phyloP scores from a whole-genome alignment of 2,329 filamentous ascomycete genomes.

The Neodidymelliopsis sp. region DNA sequence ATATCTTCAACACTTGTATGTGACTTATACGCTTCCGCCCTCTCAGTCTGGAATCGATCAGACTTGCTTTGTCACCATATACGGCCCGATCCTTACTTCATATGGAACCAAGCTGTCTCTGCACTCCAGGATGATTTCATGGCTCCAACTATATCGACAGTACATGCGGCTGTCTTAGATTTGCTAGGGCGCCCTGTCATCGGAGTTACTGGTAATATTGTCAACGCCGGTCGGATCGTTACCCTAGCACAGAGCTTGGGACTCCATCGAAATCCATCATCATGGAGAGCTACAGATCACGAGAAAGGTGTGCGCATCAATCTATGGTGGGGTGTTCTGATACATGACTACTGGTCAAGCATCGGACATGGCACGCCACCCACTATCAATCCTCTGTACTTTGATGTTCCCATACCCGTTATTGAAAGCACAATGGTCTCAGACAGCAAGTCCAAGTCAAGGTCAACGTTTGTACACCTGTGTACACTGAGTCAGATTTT shows the following conservation, averaged over 20 bases:
- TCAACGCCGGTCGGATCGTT: slow-evolving; percentile 28
- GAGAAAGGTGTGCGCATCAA: slow-evolving; percentile 29
- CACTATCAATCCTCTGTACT: slow-evolving; percentile 21
- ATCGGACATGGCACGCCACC: slow-evolving; percentile 31
- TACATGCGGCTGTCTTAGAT: slow-evolving; percentile 27
- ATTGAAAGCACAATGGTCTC: neutral
- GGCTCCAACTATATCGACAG: slow-evolving; percentile 29
- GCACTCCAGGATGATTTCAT: slow-evolving; percentile 32
- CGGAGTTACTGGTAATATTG: slow-evolving; percentile 28
- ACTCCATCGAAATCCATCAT: slow-evolving; percentile 25
- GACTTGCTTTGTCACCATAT: slow-evolving; percentile 10
- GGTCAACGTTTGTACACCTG: slow-evolving; percentile 22
- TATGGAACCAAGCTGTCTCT: slow-evolving; percentile 28
- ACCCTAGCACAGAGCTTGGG: slow-evolving; percentile 32
- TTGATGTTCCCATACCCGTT: slow-evolving; percentile 22
- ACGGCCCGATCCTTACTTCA: slow-evolving; percentile 24
- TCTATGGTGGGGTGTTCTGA: slow-evolving; percentile 32
- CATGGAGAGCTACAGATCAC: slow-evolving; percentile 20
- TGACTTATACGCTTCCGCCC: slow-evolving; percentile 27
- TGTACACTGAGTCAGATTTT: slow-evolving; percentile 29
- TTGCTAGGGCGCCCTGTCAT: slow-evolving; percentile 30
- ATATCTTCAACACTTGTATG: slow-evolving; percentile 29
- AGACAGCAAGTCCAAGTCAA: neutral
- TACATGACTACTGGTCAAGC: slow-evolving; percentile 34
- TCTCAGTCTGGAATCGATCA: slow-evolving; percentile 23